Base-by-base conservation (phyloP, 2,329 filamentous ascomycete species). In the Neopestalotiopsis clavispora region DNA sequence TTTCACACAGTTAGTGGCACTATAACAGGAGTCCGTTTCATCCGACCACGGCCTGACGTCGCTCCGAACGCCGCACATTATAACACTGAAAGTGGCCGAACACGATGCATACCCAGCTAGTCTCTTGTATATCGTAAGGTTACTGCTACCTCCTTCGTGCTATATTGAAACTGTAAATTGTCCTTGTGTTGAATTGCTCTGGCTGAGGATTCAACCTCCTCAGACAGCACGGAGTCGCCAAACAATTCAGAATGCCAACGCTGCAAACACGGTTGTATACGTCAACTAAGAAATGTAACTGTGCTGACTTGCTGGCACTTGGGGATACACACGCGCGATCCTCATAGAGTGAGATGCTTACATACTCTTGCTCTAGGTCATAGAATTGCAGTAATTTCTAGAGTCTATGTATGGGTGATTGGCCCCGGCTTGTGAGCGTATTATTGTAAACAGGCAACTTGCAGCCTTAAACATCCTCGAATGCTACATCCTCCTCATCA, bases 401-500 rank as follows among this genome's bases (percentile, higher is more conserved):
- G 34, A 38, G 34, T 38, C 34, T 7, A 38, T 38, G 34, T 28
- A 28, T 28, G 23, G 23, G 23, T 7, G 34, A 52, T 52, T 20
- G 7, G 14, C 45, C 7, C 20, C 9, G 17, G 17, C 2, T 52
- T 9, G 17, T 7, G 45, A 17, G 6, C 17, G n/a, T 23, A n/a
- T 52, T 17, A n/a, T 10, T n/a, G 45, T 52, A 23, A 5, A 10
- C 14, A 23, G 45, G 17, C 45, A n/a, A 10, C 14, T 52, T 14
- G 4, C 23, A 10, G 17, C n/a, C 17, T 72, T 68, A 79, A 45
- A 79, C 85, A 71, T 87, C 85, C 72, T 86, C 85, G 69, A 86
- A 86, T 3, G 80, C 80, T 58, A 81, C 65, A 60, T 84, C 82
- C 68, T 84, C 82, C 0, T 79, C 77, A 38, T 82, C 82, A 68